Evolutionary conservation across 805 yeast genomes (phyloP).

Genomic region (Candida broadrunensis): DNA sequence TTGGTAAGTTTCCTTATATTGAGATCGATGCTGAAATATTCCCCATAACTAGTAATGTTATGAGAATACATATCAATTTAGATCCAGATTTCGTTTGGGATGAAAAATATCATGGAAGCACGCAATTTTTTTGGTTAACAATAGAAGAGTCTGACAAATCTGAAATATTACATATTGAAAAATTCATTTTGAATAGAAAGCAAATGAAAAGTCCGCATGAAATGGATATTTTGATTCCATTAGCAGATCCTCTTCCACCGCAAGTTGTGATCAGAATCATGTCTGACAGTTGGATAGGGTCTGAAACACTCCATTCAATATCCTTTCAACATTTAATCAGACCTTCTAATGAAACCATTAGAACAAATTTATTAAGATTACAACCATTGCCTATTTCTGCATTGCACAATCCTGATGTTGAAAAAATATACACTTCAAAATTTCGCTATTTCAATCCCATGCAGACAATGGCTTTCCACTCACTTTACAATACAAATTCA

Average conservation of each 20-base stretch:
- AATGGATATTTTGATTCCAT: constrained; percentile 89
- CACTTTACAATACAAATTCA: constrained; percentile 73
- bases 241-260: constrained; percentile 84
- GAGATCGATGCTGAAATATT: constrained; percentile 76
- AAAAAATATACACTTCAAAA: constrained; percentile 59
- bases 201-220: constrained; percentile 57
- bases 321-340: constrained; percentile 88
- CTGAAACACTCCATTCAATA: constrained; percentile 70
- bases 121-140: constrained; percentile 87
- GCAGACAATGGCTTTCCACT: constrained; percentile 96
- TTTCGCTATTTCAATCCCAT: constrained; percentile 94
- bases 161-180: constrained; percentile 77
- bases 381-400: constrained; percentile 88
- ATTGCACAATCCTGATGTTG: constrained; percentile 63
- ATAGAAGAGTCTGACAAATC: constrained; percentile 83
- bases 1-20: constrained; percentile 74
- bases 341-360: constrained; percentile 83
- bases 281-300: constrained; percentile 88
- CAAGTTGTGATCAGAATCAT: constrained; percentile 77
- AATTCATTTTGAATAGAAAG: constrained; percentile 62
- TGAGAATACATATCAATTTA: constrained; percentile 71
- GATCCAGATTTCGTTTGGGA: constrained; percentile 88
- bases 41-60: constrained; percentile 84
- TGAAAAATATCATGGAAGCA: constrained; percentile 71
- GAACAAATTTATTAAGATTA: constrained; percentile 73